Evolutionary conservation across 345 rosid genomes (phyloP).

Genomic region (Eucalyptus curtisii): DNA sequence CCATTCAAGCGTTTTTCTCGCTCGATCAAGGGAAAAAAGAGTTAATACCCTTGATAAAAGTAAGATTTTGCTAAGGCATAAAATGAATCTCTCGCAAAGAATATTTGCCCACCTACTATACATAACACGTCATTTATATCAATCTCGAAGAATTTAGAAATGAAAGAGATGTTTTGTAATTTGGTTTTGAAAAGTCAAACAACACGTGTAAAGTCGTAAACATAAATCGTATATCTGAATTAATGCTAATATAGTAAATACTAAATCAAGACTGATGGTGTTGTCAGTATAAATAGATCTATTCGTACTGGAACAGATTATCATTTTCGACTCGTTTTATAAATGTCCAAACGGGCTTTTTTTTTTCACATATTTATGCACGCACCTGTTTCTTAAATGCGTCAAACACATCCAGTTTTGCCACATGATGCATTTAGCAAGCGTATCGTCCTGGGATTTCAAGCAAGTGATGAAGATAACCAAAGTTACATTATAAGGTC

Average conservation of each 20-base stretch:
- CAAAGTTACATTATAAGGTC: too few relatives aligned
- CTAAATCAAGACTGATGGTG: too few relatives aligned
- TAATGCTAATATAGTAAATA: too few relatives aligned
- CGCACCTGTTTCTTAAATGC: background rate
- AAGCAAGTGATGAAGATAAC: background rate
- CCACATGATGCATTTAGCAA: rapidly evolving
- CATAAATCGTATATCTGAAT: too few relatives aligned
- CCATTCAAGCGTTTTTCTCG: background rate
- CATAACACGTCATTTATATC: background rate
- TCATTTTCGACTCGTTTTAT: background rate
- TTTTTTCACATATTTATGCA: background rate
- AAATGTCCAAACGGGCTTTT: too few relatives aligned
- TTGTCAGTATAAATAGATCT: background rate
- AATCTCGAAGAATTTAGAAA: background rate
- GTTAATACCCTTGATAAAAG: background rate
- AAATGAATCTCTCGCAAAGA: background rate
- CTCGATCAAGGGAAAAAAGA: background rate
- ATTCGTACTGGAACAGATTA: too few relatives aligned
- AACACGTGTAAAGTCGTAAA: rapidly evolving
- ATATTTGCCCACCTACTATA: background rate
- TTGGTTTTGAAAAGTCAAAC: background rate
- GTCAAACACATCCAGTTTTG: too few relatives aligned
- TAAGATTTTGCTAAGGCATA: background rate
- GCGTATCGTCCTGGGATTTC: background rate
- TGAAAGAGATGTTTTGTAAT: background rate